Base-by-base conservation (phyloP, 208 protist species). In the Crithidia thermophila region DNA sequence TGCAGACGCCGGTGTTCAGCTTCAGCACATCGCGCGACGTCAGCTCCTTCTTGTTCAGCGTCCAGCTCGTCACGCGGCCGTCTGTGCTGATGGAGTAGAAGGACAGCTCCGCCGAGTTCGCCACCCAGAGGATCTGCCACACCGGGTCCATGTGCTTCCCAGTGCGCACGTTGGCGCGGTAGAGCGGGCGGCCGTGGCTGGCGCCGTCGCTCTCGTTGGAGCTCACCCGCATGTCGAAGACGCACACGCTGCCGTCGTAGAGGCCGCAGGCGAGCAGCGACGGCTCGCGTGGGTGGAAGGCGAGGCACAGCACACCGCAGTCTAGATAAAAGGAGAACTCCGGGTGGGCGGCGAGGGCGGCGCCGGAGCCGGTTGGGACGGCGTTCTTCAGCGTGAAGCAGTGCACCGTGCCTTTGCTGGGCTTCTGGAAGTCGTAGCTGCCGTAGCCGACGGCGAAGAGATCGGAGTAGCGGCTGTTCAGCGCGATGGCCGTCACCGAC, bases 331-430 rank as follows among this genome's bases (percentile, higher is more conserved):
- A 98, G 34, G 83, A 84, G 59, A 97, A 98, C 82, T 98, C 96
- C 11, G 98, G 98, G 70, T 94, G 81, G 20, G 93, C 91, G 4
- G 93, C 79, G 28, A 90, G 62, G n/a, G 67, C 45, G 30, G 66
- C 55, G 7, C 81, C 83, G 6, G 65, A 58, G 14, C 77, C 50
- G n/a, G 87, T 90, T 11, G 91, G 91, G 25, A 97, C 87, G 20
- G 90, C 87, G 74, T 98, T 99, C 82, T 99, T 99, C 14, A 99
- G 81, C n/a, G 98, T 97, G 81, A 96, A 99, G 75, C 93, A 95
- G 72, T 95, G 91, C 31, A 99, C 86, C 7, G 91, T 68, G 43
- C 98, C 98, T 43, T 88, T 88, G n/a, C 82, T 77, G 60, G 96
- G 94, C 81, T 98, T 93, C 70, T 97, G 91, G 75, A 99, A 99